These are phyloP conservation scores for Biscogniauxia sp. DNA, from an alignment of 2,329 filamentous ascomycete species.

Conservation along the genomic window DNA sequence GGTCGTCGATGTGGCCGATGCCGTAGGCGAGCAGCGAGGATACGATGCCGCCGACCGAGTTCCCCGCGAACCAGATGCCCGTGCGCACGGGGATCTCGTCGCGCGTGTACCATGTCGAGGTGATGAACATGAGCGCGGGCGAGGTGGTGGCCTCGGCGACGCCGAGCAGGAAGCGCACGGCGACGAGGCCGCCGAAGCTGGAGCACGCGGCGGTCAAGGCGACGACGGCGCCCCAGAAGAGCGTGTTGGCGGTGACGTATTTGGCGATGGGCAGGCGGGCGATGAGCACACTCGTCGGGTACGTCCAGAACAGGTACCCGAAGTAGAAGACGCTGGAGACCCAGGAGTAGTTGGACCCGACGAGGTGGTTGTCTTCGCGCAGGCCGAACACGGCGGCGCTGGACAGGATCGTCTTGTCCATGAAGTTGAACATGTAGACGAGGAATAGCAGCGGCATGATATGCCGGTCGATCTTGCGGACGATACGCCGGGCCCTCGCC, in stretches of 20 bases:
- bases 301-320: slow-evolving; percentile 50
- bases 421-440: slow-evolving; percentile 59
- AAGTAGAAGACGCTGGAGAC: slow-evolving; percentile 47
- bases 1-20: slow-evolving; percentile 50
- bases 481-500: slow-evolving; percentile 32
- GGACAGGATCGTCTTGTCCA: slow-evolving; percentile 59
- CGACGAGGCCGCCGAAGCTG: slow-evolving; percentile 48
- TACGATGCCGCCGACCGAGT: slow-evolving; percentile 46
- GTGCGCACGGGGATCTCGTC: slow-evolving; percentile 54
- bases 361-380: slow-evolving; percentile 44
- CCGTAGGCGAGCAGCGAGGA: slow-evolving; percentile 54
- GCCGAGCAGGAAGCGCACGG: slow-evolving; percentile 52
- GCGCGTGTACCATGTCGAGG: slow-evolving; percentile 55
- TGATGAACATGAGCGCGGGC: slow-evolving; percentile 55
- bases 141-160: slow-evolving; percentile 54
- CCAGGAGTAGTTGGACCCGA: slow-evolving; percentile 45
- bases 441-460: slow-evolving; percentile 56
- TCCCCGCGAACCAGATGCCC: slow-evolving; percentile 56
- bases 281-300: slow-evolving; percentile 48
- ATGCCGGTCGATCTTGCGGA: slow-evolving; percentile 55
- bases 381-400: slow-evolving; percentile 57
- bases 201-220: slow-evolving; percentile 44
- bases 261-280: slow-evolving; percentile 47
- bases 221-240: slow-evolving; percentile 51
- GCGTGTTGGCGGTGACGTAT: slow-evolving; percentile 45